Percentiles rank a stretch among this genome's conserved stretches.
Conservation (phyloP, 106 monocot species). For the Dendrobium chrysotoxum region DNA sequence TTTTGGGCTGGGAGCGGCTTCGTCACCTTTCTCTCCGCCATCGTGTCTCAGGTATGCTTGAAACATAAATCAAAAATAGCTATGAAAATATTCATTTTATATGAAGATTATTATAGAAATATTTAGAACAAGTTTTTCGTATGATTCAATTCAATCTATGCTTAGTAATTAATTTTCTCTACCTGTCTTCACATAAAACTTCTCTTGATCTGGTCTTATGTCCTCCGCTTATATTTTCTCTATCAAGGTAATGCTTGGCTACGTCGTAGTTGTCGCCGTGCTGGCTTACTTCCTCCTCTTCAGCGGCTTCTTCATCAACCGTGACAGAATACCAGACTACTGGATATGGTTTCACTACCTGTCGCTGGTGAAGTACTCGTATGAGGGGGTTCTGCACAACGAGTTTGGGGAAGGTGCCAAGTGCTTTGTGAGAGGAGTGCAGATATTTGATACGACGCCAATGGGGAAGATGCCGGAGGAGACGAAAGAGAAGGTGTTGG, state of each 20-base stretch:
- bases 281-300: constrained; percentile 81
- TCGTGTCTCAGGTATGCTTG: constrained; percentile 22
- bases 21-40: constrained; percentile 74
- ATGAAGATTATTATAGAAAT: no score
- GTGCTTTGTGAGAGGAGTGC: constrained; percentile 45
- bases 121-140: no score
- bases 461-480: constrained; percentile 21
- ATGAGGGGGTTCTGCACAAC: constrained; percentile 69
- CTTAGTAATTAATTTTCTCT: no score
- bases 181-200: no score
- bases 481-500: constrained; percentile 20
- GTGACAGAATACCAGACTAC: constrained; percentile 58
- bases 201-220: no score
- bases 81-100: no score
- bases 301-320: constrained; percentile 77
- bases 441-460: constrained; percentile 70
- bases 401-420: constrained; percentile 44
- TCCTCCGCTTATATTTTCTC: no score
- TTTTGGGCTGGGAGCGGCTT: constrained; percentile 76
- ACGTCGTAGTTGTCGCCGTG: constrained; percentile 53
- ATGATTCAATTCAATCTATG: no score
- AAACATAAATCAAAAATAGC: no score
- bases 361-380: constrained; percentile 78
- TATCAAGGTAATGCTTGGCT: constrained; percentile 39
- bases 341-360: constrained; percentile 94